These are phyloP conservation scores for Scedosporium apiospermum DNA, from an alignment of 2,329 filamentous ascomycete species.

Conservation along the genomic window DNA sequence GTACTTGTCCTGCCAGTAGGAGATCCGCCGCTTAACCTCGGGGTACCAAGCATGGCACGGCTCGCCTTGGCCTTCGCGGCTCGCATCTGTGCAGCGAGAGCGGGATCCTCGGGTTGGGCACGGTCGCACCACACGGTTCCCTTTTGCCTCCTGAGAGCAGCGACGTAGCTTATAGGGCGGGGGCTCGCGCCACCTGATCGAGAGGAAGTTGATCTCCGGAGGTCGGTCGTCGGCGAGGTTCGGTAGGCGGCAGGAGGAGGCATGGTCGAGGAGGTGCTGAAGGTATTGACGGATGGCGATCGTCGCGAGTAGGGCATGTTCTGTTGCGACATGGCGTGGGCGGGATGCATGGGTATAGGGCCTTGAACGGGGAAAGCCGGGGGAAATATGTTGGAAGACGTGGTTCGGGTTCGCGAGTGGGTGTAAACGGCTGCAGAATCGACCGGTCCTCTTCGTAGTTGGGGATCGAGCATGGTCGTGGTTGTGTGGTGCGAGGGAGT, in stretches of 20 bases:
- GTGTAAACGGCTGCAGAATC: constrained; percentile 29
- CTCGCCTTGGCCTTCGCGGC: constrained; percentile 81
- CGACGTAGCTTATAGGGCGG: constrained; percentile 73
- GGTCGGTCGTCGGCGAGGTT: constrained; percentile 44
- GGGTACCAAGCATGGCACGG: constrained; percentile 66
- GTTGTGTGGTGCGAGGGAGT: not conserved
- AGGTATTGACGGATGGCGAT: constrained; percentile 57
- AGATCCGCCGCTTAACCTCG: constrained; percentile 26
- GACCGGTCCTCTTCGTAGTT: constrained; percentile 15
- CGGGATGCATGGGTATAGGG: constrained; percentile 7
- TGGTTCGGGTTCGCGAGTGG: constrained; percentile 47
- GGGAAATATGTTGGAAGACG: constrained; percentile 45
- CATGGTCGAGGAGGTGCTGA: constrained; percentile 62
- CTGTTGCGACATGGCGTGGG: constrained; percentile 8
- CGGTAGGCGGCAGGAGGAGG: constrained; percentile 49
- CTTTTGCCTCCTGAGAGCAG: constrained; percentile 92
- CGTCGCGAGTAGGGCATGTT: constrained; percentile 18
- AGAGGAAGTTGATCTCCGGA: constrained; percentile 71
- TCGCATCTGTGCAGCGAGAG: constrained; percentile 70
- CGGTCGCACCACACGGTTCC: constrained; percentile 98
- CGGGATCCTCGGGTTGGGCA: constrained; percentile 83
- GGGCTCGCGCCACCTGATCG: constrained; percentile 49
- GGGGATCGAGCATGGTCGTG: constrained; percentile 10
- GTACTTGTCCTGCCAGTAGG: constrained; percentile 48
- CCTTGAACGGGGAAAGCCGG: constrained; percentile 11